These are phyloP conservation scores for Nannizzia gypsea DNA, from an alignment of 2,329 filamentous ascomycete species.

Conservation along the genomic window DNA sequence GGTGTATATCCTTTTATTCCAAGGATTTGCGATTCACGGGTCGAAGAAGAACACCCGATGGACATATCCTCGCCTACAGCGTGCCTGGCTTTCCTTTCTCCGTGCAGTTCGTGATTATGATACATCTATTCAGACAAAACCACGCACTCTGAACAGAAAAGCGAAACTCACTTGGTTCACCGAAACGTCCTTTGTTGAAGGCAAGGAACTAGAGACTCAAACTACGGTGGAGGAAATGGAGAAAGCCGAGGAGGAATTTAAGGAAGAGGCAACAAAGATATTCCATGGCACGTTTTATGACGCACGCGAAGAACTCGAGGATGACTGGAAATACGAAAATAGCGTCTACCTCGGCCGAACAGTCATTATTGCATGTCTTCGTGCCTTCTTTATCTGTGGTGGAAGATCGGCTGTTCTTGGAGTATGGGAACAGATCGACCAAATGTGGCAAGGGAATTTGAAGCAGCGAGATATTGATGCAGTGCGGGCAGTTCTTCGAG, in stretches of 20 bases:
- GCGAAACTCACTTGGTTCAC: slow-evolving; percentile 13
- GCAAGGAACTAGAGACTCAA: background rate
- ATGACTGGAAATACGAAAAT: slow-evolving; percentile 27
- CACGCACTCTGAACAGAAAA: slow-evolving; percentile 8
- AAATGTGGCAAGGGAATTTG: slow-evolving; percentile 29
- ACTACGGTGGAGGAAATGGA: background rate
- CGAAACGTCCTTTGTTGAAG: background rate
- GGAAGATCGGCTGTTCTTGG: slow-evolving; percentile 27
- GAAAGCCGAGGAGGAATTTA: background rate
- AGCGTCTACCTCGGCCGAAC: slow-evolving; percentile 32
- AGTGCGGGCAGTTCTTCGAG: slow-evolving; percentile 28
- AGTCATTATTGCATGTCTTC: slow-evolving; percentile 29
- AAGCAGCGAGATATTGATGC: slow-evolving; percentile 26
- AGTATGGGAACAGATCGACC: slow-evolving; percentile 29
- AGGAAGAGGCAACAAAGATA: background rate
- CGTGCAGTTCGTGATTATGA: slow-evolving; percentile 29
- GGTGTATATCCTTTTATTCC: slow-evolving; percentile 70
- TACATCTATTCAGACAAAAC: slow-evolving; percentile 16
- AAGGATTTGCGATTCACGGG: slow-evolving; percentile 67
- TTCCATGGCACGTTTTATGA: background rate
- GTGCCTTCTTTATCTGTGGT: slow-evolving; percentile 30
- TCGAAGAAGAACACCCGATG: slow-evolving; percentile 55
- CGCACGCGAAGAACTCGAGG: slow-evolving; percentile 8
- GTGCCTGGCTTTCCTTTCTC: slow-evolving; percentile 55
- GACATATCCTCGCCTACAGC: slow-evolving; percentile 57